These are phyloP conservation scores for Apostasia shenzhenica DNA, from an alignment of 106 monocot species.

Conservation along the genomic window DNA sequence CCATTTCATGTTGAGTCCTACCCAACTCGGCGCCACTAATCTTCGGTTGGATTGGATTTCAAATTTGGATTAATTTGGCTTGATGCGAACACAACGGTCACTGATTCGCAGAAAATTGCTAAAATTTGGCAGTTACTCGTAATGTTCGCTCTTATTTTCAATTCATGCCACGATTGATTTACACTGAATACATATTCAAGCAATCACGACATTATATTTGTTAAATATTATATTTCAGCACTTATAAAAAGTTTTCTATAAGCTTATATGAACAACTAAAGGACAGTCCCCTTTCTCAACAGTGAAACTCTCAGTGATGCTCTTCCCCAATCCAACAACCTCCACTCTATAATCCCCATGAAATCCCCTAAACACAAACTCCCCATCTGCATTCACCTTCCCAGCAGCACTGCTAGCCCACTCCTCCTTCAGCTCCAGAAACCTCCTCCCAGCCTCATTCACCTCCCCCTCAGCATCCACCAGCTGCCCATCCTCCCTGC, in stretches of 20 bases:
- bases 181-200: too few relatives aligned
- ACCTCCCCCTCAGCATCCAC: conserved; percentile 81
- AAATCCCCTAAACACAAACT: conserved; percentile 73
- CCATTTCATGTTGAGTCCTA: too few relatives aligned
- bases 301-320: neutral
- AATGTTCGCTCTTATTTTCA: too few relatives aligned
- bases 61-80: too few relatives aligned
- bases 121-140: too few relatives aligned
- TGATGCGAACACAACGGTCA: too few relatives aligned
- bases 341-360: conserved; percentile 63
- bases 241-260: neutral
- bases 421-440: conserved; percentile 55
- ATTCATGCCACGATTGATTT: too few relatives aligned
- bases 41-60: too few relatives aligned
- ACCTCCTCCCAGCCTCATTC: conserved; percentile 74
- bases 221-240: neutral
- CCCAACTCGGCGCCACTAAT: too few relatives aligned
- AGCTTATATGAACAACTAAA: conserved; percentile 8
- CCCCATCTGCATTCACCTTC: conserved; percentile 32
- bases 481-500: conserved; percentile 46
- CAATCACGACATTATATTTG: too few relatives aligned
- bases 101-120: too few relatives aligned
- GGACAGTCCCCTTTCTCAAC: conserved; percentile 15
- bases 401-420: conserved; percentile 73
- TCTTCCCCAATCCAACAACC: conserved; percentile 15